Conservation (phyloP, 1,284 basidiomycete species). For the Leccinum fallax region DNA sequence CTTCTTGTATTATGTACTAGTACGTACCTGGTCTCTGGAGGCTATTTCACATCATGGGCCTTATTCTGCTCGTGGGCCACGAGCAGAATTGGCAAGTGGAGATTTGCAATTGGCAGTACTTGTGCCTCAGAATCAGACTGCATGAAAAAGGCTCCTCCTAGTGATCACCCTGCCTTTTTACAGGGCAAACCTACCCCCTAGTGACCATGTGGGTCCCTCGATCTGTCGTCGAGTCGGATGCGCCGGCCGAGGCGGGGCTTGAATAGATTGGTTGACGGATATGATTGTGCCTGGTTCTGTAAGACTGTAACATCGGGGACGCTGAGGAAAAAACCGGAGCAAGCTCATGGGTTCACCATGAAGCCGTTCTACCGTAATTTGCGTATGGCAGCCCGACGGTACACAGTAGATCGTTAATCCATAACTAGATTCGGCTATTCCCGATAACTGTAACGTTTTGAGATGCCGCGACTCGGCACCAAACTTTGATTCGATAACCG, state of each 20-base stretch:
- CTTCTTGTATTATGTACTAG: neutral
- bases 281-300: neutral
- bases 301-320: too few relatives aligned
- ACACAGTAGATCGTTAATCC: too few relatives aligned
- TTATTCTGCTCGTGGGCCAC: neutral
- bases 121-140: neutral
- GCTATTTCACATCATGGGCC: neutral
- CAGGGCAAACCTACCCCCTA: neutral
- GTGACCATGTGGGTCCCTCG: too few relatives aligned
- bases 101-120: neutral
- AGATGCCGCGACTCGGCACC: conserved; percentile 19
- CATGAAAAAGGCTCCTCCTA: neutral
- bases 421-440: conserved; percentile 1
- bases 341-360: neutral
- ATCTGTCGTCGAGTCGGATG: neutral
- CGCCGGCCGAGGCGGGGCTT: neutral
- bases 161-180: neutral
- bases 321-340: neutral
- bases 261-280: neutral
- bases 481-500: conserved; percentile 19
- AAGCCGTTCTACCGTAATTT: neutral
- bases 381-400: neutral
- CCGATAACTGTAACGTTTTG: conserved; percentile 19
- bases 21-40: neutral
- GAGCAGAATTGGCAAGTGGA: too few relatives aligned